A percentile compares a stretch with the other conserved stretches of the same genome.
These are phyloP conservation scores for Graphiopsis chlorocephala DNA, from an alignment of 2,329 filamentous ascomycete species.

Conservation along the genomic window DNA sequence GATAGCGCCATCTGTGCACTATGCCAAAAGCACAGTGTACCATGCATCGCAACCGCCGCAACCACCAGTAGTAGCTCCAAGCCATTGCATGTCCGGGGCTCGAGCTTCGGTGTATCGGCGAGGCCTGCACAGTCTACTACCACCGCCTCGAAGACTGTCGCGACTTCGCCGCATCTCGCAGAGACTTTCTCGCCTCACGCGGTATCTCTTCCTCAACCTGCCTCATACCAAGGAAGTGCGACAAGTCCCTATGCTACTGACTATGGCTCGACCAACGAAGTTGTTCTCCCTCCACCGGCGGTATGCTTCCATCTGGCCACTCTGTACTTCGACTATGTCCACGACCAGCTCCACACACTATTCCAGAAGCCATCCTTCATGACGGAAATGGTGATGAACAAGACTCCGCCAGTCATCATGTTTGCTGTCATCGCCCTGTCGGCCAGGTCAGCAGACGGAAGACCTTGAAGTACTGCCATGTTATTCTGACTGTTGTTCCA, in stretches of 20 bases:
- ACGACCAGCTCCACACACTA: slow-evolving; percentile 12
- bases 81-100: not conserved
- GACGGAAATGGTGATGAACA: slow-evolving; percentile 10
- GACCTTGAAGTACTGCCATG: not conserved
- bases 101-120: slow-evolving; percentile 4
- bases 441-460: slow-evolving; percentile 1
- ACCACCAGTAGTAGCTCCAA: not conserved
- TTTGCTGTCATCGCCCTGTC: slow-evolving; percentile 10
- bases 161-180: not conserved
- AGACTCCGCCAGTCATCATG: slow-evolving; percentile 11
- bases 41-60: not conserved
- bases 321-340: slow-evolving; percentile 14
- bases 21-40: slow-evolving; percentile 13
- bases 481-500: not conserved
- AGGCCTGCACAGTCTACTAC: not conserved
- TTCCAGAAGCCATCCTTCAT: slow-evolving; percentile 15
- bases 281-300: slow-evolving; percentile 3
- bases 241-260: slow-evolving; percentile 1
- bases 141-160: not conserved
- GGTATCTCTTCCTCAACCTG: slow-evolving; percentile 2
- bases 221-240: not conserved
- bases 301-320: slow-evolving; percentile 14
- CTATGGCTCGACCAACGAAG: not conserved
- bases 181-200: slow-evolving; percentile 4
- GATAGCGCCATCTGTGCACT: slow-evolving; percentile 12